Evolutionary conservation across 192 early-diverging fungal genomes (phyloP), one percentile per base, ranked within the genome.

Genomic region (Pilobolus umbonatus): DNA sequence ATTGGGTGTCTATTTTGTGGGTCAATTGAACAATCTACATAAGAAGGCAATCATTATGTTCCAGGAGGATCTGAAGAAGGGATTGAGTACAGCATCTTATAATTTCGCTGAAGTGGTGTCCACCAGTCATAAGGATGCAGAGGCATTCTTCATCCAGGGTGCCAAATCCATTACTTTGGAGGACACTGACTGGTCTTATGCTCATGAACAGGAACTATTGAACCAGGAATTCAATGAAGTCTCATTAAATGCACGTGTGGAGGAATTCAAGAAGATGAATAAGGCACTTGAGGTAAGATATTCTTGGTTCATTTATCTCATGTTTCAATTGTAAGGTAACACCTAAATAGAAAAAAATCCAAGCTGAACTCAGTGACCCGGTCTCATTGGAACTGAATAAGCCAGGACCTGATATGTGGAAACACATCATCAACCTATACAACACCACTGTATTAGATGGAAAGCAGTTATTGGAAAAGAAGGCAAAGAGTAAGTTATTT

Each of bases 21-120:
- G 86, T 40, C 97, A 97, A 68, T 74, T 99, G 6, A 84, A 88
- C 55, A 99, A 97, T 60, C 67, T 93, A 15, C 78, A 87, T 71
- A 88, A 94, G 57, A 75, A 75, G 49, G 83, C 87, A 0, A 68
- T 92, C 1, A 76, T 64, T 6, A 57, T 75, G 32, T 99, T 97
- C 62, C 77, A 85, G 0, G 62, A 56, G 15, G 22, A 29, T 6
- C 53, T 62, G n/a, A 62, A 61, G 42, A 48, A 49, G 2, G 55
- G 67, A n/a, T 26, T 72, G 3, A 67, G 62, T 31, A 26, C 55
- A 11, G 55, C 63, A 24, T 38, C 39, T 4, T 72, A 75, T 28
- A 81, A 85, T 40, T 94, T 98, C 72, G 78, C 81, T 8, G 67
- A 52, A 12, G 84, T 82, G 25, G 75, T 91, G 15, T 51, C 68